phyloP scores from a whole-genome alignment of 768 basidiomycete species.

The Termitomyces sp. region DNA sequence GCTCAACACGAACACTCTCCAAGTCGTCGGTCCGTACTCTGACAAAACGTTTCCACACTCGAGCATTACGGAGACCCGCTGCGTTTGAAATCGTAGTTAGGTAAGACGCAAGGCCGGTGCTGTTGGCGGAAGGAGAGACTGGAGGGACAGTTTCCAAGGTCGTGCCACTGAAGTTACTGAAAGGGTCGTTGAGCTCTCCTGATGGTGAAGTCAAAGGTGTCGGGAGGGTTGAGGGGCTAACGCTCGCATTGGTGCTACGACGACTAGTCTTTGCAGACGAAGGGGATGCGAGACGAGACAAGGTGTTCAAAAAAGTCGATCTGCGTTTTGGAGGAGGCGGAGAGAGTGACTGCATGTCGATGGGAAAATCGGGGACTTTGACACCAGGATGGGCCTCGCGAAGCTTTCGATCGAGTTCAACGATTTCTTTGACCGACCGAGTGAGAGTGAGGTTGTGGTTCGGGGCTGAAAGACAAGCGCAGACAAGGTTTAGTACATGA shows the following conservation, averaged over 20 bases:
- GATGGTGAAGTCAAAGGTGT: slow-evolving; percentile 51
- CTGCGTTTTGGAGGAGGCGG: slow-evolving; percentile 64
- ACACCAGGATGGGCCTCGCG: slow-evolving; percentile 56
- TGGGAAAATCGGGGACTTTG: slow-evolving; percentile 59
- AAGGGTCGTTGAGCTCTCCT: slow-evolving; percentile 60
- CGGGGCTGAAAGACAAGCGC: slow-evolving; percentile 52
- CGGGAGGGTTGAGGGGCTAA: slow-evolving; percentile 31
- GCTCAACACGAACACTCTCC: slow-evolving; percentile 81
- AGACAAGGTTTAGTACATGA: slow-evolving; percentile 19
- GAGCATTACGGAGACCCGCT: slow-evolving; percentile 53
- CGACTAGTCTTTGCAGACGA: slow-evolving; percentile 48
- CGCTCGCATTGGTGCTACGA: slow-evolving; percentile 31
- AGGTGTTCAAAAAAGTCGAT: slow-evolving; percentile 82
- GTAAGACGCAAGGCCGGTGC: slow-evolving; percentile 73
- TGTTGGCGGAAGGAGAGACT: slow-evolving; percentile 41
- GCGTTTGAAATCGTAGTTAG: slow-evolving; percentile 77
- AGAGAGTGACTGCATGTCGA: slow-evolving; percentile 53
- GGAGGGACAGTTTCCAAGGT: slow-evolving; percentile 25
- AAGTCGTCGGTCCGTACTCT: slow-evolving; percentile 84
- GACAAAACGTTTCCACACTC: slow-evolving; percentile 84
- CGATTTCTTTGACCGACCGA: slow-evolving; percentile 70
- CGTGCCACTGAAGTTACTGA: slow-evolving; percentile 37
- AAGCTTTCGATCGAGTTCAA: slow-evolving; percentile 82
- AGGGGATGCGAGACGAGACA: slow-evolving; percentile 80
- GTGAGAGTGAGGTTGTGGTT: slow-evolving; percentile 89